Base-by-base conservation (phyloP, 116 monocot species). In the Dioscorea cayenensis region DNA sequence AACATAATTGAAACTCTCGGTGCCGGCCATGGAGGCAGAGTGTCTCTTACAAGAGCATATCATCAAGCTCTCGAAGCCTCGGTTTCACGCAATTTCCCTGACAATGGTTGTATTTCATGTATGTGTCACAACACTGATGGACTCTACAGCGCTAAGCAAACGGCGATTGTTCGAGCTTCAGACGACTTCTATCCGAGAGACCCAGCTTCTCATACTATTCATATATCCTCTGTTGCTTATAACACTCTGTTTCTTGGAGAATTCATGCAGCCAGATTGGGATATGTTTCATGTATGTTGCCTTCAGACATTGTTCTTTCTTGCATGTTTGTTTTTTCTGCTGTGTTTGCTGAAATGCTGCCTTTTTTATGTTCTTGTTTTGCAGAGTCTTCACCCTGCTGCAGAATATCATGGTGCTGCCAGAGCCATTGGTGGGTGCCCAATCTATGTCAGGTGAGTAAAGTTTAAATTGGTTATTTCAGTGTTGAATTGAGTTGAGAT, bases 181-280 rank as follows among this genome's bases (percentile, higher is more conserved):
- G 94, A 94, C 48, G 94, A 94, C 50, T 94, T 94, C 79, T 90
- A 83, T 35, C 94, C 94, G 0, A 72, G 74, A 19, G 94, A 94
- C 60, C 88, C 90, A 1, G 94, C 94, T 4, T 94, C 94, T 1
- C 94, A 94, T 38, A 94, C 94, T 14, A 85, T 94, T 21, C 88
- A 94, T 64, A 79, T 94, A 48, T 83, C 94, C 0, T 88, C 94
- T 2, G 94, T 94, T 18, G 94, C 94, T 0, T 94, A 94, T 67
- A 94, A 94, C 65, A 88, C 87, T 2, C 65, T 94, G 50, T 94
- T 94, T 71, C 75, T 94, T 3, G 94, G 94, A 16, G 94, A 94
- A 64, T 94, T 94, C 79, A 87, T 94, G 94, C 94, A 85, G 60
- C 90, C 94, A 13, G 90, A 94, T 60, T 94, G 94, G 94, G 94